These are phyloP conservation scores for Pulveroboletus sp. DNA, from an alignment of 768 basidiomycete species.

Conservation along the genomic window DNA sequence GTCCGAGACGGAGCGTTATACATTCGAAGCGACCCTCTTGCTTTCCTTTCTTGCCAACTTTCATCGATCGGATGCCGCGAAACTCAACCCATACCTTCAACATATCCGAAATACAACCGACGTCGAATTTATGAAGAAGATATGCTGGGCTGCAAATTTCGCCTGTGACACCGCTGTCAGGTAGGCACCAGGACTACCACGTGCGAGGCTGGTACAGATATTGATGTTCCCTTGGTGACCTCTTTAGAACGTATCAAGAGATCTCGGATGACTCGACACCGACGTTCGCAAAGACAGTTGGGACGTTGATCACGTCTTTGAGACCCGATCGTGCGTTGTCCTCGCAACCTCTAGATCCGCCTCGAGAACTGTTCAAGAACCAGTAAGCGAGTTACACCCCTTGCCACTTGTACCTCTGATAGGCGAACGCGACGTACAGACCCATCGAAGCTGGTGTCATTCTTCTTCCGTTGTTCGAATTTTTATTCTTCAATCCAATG, in stretches of 20 bases:
- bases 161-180: constrained; percentile 48
- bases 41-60: constrained; percentile 65
- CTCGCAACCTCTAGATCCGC: constrained; percentile 42
- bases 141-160: constrained; percentile 54
- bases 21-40: constrained; percentile 57
- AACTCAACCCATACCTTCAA: constrained; percentile 62
- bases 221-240: neutral
- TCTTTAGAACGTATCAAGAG: constrained; percentile 50
- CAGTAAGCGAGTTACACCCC: constrained; percentile 38
- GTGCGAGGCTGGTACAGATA: neutral
- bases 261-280: constrained; percentile 51
- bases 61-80: constrained; percentile 68
- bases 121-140: constrained; percentile 48
- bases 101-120: constrained; percentile 47
- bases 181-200: constrained; percentile 33
- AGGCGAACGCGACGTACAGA: constrained; percentile 32
- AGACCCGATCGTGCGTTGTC: constrained; percentile 53
- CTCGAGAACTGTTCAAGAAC: constrained; percentile 52
- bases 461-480: constrained; percentile 60
- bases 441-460: constrained; percentile 59
- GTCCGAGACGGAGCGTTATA: constrained; percentile 50
- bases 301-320: constrained; percentile 48
- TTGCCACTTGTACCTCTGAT: neutral
- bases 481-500: constrained; percentile 45
- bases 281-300: constrained; percentile 47